These are phyloP conservation scores for Coemansia sp. DNA, from an alignment of 192 early-diverging fungal genomes.

Conservation along the genomic window DNA sequence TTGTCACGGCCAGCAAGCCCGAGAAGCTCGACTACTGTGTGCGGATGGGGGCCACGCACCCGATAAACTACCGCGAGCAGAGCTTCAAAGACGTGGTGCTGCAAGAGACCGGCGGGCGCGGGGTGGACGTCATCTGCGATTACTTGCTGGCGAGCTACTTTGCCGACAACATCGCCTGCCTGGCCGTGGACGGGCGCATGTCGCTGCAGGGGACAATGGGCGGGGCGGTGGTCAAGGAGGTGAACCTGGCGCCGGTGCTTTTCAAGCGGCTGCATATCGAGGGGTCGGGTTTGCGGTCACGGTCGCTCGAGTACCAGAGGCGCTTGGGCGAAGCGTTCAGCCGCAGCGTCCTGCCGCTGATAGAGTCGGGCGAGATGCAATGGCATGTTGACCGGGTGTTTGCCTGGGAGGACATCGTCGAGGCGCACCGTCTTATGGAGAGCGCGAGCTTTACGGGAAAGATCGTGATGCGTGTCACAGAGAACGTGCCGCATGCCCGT, in stretches of 20 bases:
- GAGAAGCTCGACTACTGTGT: conserved; percentile 67
- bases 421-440: conserved; percentile 67
- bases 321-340: conserved; percentile 53
- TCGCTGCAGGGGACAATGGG: conserved; percentile 67
- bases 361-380: conserved; percentile 49
- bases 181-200: conserved; percentile 73
- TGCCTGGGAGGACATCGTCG: conserved; percentile 62
- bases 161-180: conserved; percentile 43
- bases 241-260: conserved; percentile 49
- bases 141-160: conserved; percentile 64
- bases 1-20: conserved; percentile 65
- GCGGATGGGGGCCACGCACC: conserved; percentile 65
- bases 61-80: conserved; percentile 72
- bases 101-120: conserved; percentile 56
- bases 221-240: conserved; percentile 33
- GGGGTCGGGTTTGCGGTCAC: conserved; percentile 66
- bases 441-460: conserved; percentile 62
- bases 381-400: conserved; percentile 59
- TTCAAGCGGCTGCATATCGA: conserved; percentile 63
- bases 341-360: conserved; percentile 51
- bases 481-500: conserved; percentile 4
- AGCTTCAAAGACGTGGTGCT: conserved; percentile 58
- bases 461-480: conserved; percentile 49
- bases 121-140: conserved; percentile 73
- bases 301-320: conserved; percentile 62